Evolutionary conservation across 768 basidiomycete genomes (phyloP), one percentile per base, ranked within the genome.

Genomic region (Boletus pseudopeckii): DNA sequence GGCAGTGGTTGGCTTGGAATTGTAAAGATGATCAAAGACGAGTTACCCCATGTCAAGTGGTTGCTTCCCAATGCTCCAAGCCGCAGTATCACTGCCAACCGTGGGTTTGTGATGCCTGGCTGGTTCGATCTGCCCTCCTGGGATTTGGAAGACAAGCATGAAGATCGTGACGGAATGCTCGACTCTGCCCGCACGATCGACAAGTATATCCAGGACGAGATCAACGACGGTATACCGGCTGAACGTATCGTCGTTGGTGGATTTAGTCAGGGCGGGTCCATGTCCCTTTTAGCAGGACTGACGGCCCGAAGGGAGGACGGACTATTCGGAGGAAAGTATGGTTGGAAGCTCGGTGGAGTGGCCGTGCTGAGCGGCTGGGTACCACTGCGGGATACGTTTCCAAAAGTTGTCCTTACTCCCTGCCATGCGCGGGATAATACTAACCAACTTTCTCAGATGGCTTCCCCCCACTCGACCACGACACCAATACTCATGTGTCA

Each of bases 401-500:
- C 84, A 67, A 72, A 77, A 47, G 90, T 90, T 54, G 56, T 80
- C n/a, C 28, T n/a, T 44, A 22, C 48, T 52, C 44, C 33, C 56
- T 37, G 33, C 30, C 18, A 45, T 24, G 37, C 17, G 17, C 24
- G 11, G 11, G 24, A 41, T 43, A 24, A 41, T 45, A 51, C 54
- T 52, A 47, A 58, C 41, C 51, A 34, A 43, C 18, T 48, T 48
- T 57, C 50, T 24, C 53, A 91, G 88, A 82, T 90, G 78, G 68
- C 77, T 41, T 80, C 81, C 15, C 72, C 78, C 10, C 75, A 85
- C 60, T 82, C 85, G 17, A 71, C 77, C 42, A 77, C 79, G 4
- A 77, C 83, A 20, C 89, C 92, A 1, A 77, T 95, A 28, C 95
- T 96, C 71, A 90, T 90, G 84, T 94, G 88, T 13, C 90, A 93